Conservation (phyloP, 2,329 filamentous ascomycete species). For the Bipolaris gigantea region DNA sequence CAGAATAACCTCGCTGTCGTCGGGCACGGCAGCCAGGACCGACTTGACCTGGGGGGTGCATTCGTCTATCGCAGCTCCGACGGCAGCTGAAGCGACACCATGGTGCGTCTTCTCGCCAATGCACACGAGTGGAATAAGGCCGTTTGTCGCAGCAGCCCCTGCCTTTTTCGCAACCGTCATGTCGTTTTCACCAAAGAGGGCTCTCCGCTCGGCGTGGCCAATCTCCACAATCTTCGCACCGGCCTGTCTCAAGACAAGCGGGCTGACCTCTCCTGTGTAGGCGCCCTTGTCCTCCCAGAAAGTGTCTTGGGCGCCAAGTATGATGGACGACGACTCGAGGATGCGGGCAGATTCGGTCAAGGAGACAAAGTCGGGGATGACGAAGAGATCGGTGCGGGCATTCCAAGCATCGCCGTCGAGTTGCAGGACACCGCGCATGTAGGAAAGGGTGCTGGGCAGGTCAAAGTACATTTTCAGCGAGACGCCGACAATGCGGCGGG, state of each 20-base stretch:
- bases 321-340: constrained; percentile 56
- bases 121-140: constrained; percentile 77
- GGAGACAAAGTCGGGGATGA: constrained; percentile 77
- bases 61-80: constrained; percentile 65
- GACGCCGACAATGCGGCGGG: constrained; percentile 69
- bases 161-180: constrained; percentile 68
- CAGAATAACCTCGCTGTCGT: constrained; percentile 69
- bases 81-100: constrained; percentile 50
- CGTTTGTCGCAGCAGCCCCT: constrained; percentile 66
- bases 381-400: constrained; percentile 67
- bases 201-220: constrained; percentile 76
- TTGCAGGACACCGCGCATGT: constrained; percentile 48
- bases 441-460: constrained; percentile 60
- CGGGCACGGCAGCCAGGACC: constrained; percentile 63
- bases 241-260: constrained; percentile 65
- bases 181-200: constrained; percentile 76
- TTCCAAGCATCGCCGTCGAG: constrained; percentile 57
- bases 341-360: constrained; percentile 58
- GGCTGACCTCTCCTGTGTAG: constrained; percentile 77
- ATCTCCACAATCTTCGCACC: constrained; percentile 75
- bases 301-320: constrained; percentile 75
- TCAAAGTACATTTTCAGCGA: constrained; percentile 83
- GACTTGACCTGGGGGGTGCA: constrained; percentile 67
- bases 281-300: constrained; percentile 71
- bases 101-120: constrained; percentile 69